A percentile compares a stretch with the other conserved stretches of the same genome.
Evolutionary conservation across 2,329 filamentous ascomycete species (phyloP).

Genomic region (Aspergillus carbonarius): DNA sequence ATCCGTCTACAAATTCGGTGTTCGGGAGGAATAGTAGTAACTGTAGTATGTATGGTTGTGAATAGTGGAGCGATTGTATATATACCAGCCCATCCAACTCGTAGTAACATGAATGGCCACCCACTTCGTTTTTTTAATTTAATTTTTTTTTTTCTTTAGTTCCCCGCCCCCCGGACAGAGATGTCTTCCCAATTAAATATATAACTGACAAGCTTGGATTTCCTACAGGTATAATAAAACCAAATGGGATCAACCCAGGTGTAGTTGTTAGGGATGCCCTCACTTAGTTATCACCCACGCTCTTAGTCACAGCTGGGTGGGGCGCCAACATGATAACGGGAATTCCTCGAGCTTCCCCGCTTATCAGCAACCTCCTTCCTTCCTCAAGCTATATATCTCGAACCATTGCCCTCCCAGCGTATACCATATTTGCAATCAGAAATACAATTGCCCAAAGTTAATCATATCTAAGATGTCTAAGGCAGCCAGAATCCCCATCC

Average conservation of each 20-base stretch:
- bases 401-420: background rate
- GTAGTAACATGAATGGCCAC: too few species aligned
- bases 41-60: too few species aligned
- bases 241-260: background rate
- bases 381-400: background rate
- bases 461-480: conserved; percentile 8
- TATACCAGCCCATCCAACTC: background rate
- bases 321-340: background rate
- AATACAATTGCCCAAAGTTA: background rate
- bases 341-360: background rate
- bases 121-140: too few species aligned
- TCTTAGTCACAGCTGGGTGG: background rate
- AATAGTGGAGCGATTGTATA: too few species aligned
- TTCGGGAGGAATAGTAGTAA: too few species aligned
- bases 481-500: conserved; percentile 29
- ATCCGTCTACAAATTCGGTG: too few species aligned
- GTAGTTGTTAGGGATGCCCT: background rate
- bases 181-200: background rate
- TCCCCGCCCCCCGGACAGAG: too few species aligned
- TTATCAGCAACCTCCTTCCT: background rate
- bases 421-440: background rate
- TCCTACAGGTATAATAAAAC: too few species aligned
- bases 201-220: background rate
- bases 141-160: too few species aligned
- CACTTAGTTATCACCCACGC: background rate